A percentile compares a stretch with the other conserved stretches of the same genome.
Evolutionary conservation across 2,329 filamentous ascomycete species (phyloP).

Genomic region (Colletotrichum somersetense): DNA sequence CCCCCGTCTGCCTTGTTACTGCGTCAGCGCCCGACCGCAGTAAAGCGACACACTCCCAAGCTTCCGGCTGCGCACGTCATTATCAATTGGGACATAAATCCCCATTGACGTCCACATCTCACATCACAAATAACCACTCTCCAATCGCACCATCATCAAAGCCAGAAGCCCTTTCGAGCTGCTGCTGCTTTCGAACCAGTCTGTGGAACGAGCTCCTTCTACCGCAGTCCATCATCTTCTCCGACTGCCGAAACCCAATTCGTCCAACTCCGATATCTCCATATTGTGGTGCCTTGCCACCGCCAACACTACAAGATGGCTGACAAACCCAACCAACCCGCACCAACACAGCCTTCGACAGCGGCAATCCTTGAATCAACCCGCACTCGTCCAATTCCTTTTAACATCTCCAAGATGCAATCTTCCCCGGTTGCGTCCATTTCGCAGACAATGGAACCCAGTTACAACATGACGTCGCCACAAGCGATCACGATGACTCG

Average conservation of each 20-base stretch:
- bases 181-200: slow-evolving; percentile 2
- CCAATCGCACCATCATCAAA: slow-evolving; percentile 14
- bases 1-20: slow-evolving; percentile 3
- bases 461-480: slow-evolving; percentile 22
- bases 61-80: slow-evolving; percentile 34
- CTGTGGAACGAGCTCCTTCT: not conserved
- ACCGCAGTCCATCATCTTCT: slow-evolving; percentile 30
- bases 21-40: slow-evolving; percentile 29
- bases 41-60: slow-evolving; percentile 19
- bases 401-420: slow-evolving; percentile 27
- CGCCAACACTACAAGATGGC: slow-evolving; percentile 36
- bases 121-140: slow-evolving; percentile 24
- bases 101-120: slow-evolving; percentile 29
- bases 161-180: not conserved
- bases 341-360: slow-evolving; percentile 47
- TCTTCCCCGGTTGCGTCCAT: slow-evolving; percentile 37
- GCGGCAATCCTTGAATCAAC: slow-evolving; percentile 47
- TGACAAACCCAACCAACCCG: slow-evolving; percentile 40
- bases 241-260: slow-evolving; percentile 28
- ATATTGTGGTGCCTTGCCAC: slow-evolving; percentile 40
- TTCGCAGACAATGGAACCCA: slow-evolving; percentile 46
- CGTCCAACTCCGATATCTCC: slow-evolving; percentile 41
- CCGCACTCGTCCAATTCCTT: slow-evolving; percentile 6
- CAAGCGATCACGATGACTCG: slow-evolving; percentile 16
- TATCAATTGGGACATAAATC: slow-evolving; percentile 21